Evolutionary conservation across 2,329 filamentous ascomycete genomes (phyloP).

Genomic region (Aureobasidium sp.): DNA sequence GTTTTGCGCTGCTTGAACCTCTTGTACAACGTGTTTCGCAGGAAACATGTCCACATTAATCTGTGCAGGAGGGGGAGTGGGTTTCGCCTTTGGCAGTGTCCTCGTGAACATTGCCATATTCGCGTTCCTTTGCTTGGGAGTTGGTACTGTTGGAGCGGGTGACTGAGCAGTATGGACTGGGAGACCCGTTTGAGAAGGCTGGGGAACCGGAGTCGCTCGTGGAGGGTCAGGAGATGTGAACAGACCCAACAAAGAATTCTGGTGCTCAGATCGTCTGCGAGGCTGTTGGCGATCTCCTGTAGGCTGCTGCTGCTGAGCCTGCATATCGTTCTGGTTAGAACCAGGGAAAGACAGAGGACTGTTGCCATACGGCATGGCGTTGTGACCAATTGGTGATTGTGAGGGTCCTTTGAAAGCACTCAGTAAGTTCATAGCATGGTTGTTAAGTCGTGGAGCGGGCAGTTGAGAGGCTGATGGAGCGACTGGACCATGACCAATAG

Average conservation of each 20-base stretch:
- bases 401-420: conserved; percentile 58
- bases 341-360: conserved; percentile 3
- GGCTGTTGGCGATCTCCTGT: neutral
- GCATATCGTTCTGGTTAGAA: conserved; percentile 22
- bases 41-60: conserved; percentile 17
- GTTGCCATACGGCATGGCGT: neutral
- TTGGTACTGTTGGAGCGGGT: conserved; percentile 3
- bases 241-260: conserved; percentile 50
- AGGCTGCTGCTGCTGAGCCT: neutral
- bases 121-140: conserved; percentile 25
- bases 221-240: conserved; percentile 41
- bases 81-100: conserved; percentile 32
- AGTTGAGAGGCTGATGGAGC: conserved; percentile 64
- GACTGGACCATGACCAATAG: conserved; percentile 42
- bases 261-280: conserved; percentile 42
- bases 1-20: conserved; percentile 3
- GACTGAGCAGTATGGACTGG: neutral
- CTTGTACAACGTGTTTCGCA: conserved; percentile 22
- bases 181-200: neutral
- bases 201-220: conserved; percentile 25
- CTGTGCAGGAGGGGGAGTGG: conserved; percentile 10
- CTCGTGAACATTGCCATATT: conserved; percentile 38
- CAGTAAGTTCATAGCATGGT: conserved; percentile 63
- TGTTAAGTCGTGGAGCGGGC: conserved; percentile 63
- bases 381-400: conserved; percentile 4